Evolutionary conservation across 139 green algal genomes (phyloP), one percentile per base, ranked within the genome.

Genomic region (Diplosphaera chodatii): DNA sequence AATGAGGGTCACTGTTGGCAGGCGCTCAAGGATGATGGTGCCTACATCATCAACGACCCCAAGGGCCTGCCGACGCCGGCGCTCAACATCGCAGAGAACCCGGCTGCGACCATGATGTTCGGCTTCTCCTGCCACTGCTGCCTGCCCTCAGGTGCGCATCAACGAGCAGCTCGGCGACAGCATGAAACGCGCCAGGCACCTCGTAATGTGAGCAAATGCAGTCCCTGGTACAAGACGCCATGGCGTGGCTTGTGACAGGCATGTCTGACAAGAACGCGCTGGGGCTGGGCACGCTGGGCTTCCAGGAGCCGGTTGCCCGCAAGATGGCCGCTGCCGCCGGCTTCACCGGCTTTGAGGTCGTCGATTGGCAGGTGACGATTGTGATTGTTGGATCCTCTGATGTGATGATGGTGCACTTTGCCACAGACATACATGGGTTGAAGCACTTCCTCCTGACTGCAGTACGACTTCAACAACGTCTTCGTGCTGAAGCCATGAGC

Each of bases 1-100:
- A 48, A 48, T n/a, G n/a, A n/a, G n/a, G n/a, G n/a, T n/a, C n/a
- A n/a, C n/a, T n/a, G n/a, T n/a, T n/a, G n/a, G 16, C 48, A 59
- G 48, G 48, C 71, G 28, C 27, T 77, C 20, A 77, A 77, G 63
- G 63, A 71, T 22, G 33, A 27, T 31, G 37, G 66, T 10, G 5
- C 13, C 33, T 77, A 71, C 5, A 27, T 77, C n/a, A 64, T 77
- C 32, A 40, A 40, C 29, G 71, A 77, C 71, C 55, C 70, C 64
- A 40, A 72, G n/a, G 32, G 55, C n/a, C 8, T 59, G 22, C 55
- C 34, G 34, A 72, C 33, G 0, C 27, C 67, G 10, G 67, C 34
- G 23, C 18, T 37, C 0, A 40, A 62, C 6, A 70, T 71, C 13
- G 8, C 63, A 5, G 62, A 77, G 27, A 2, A 62, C 29, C 16